These are phyloP conservation scores for Colletotrichum spaethianum DNA, from an alignment of 2,329 filamentous ascomycete species.

Conservation along the genomic window DNA sequence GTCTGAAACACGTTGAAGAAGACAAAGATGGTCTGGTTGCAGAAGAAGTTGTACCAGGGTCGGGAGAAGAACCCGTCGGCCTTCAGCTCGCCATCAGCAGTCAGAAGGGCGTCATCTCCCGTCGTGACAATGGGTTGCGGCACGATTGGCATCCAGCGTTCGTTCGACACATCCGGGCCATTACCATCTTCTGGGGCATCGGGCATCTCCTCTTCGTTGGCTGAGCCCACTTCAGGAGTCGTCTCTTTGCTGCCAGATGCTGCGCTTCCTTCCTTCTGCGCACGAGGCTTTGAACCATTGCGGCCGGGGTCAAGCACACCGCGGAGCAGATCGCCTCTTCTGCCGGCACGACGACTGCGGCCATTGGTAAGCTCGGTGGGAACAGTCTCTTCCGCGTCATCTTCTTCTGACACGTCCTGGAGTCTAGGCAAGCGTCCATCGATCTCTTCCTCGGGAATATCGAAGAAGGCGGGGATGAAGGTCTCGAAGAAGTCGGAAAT, in stretches of 20 bases:
- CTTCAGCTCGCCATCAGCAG: slow-evolving; percentile 75
- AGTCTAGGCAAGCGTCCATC: slow-evolving; percentile 77
- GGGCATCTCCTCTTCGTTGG: slow-evolving; percentile 81
- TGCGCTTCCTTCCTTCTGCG: slow-evolving; percentile 85
- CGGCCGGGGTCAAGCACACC: slow-evolving; percentile 86
- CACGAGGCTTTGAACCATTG: slow-evolving; percentile 77
- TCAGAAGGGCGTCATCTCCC: slow-evolving; percentile 69
- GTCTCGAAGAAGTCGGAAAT: slow-evolving; percentile 82
- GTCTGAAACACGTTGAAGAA: slow-evolving; percentile 95
- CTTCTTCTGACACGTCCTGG: slow-evolving; percentile 79
- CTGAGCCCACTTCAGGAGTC: slow-evolving; percentile 86
- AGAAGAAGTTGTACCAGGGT: slow-evolving; percentile 89
- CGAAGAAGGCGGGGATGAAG: slow-evolving; percentile 84
- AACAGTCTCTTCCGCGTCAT: slow-evolving; percentile 81
- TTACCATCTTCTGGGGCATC: slow-evolving; percentile 71
- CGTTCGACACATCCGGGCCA: slow-evolving; percentile 74
- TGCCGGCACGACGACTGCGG: slow-evolving; percentile 78
- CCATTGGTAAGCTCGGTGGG: slow-evolving; percentile 80
- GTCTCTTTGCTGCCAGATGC: slow-evolving; percentile 87
- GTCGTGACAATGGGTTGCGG: slow-evolving; percentile 69
- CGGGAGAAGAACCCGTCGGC: slow-evolving; percentile 86
- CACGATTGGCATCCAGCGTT: slow-evolving; percentile 75
- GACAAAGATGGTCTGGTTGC: slow-evolving; percentile 91
- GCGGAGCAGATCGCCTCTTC: slow-evolving; percentile 85
- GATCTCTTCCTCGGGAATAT: slow-evolving; percentile 78